A percentile compares a stretch with the other conserved stretches of the same genome.
Evolutionary conservation across 2,329 filamentous ascomycete genomes (phyloP).

Genomic region (Polytolypa hystricis): DNA sequence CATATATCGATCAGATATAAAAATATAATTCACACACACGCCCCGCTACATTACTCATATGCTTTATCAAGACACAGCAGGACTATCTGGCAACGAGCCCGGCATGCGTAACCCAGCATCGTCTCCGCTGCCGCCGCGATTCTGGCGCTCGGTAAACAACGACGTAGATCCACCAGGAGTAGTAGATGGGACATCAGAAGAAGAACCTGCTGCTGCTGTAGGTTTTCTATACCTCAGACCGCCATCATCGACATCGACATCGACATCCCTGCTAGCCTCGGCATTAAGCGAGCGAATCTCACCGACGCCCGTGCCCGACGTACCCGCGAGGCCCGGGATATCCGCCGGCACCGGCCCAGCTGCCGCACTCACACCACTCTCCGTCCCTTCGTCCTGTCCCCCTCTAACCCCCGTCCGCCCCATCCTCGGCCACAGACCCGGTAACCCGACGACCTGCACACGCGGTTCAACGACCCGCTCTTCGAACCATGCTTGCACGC

Average conservation of each 20-base stretch:
- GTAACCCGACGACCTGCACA: constrained; percentile 53
- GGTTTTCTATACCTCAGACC: constrained; percentile 10
- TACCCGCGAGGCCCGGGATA: neutral
- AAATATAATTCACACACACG: too few species aligned
- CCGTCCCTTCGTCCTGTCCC: constrained; percentile 29
- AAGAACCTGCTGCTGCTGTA: too few species aligned
- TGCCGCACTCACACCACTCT: constrained; percentile 8
- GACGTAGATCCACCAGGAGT: too few species aligned
- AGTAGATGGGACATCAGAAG: too few species aligned
- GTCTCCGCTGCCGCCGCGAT: too few species aligned
- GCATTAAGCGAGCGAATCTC: neutral
- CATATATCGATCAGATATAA: too few species aligned
- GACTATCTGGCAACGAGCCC: constrained; percentile 25
- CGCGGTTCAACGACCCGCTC: constrained; percentile 55
- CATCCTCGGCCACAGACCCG: constrained; percentile 52
- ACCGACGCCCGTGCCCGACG: neutral
- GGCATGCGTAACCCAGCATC: constrained; percentile 27
- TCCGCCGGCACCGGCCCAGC: constrained; percentile 1
- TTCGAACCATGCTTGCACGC: constrained; percentile 57
- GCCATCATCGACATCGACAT: constrained; percentile 21
- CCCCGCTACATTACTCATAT: too few species aligned
- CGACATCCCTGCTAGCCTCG: constrained; percentile 15
- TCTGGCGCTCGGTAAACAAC: too few species aligned
- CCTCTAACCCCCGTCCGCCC: constrained; percentile 35
- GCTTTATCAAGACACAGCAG: constrained; percentile 17